A percentile compares a stretch with the other conserved stretches of the same genome.
phyloP scores from a whole-genome alignment of 139 green algal genomes.

The Picochlorum sp. region DNA sequence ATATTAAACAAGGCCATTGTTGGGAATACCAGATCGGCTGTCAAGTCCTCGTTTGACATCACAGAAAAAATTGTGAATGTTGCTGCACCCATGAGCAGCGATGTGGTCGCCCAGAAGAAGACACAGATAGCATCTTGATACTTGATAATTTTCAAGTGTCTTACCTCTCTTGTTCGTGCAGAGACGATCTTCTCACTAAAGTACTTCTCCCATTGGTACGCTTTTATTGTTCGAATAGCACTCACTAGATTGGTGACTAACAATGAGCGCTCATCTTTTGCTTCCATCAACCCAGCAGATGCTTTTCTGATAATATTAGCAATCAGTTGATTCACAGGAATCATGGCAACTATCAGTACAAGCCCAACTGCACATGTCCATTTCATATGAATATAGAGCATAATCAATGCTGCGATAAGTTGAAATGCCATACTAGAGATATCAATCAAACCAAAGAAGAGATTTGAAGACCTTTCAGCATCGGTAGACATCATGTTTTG shows the following conservation, averaged over 20 bases:
- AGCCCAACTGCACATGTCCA: slow-evolving; percentile 75
- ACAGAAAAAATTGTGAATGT: slow-evolving; percentile 50
- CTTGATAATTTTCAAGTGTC: slow-evolving; percentile 57
- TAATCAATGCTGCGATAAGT: slow-evolving; percentile 62
- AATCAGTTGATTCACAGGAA: slow-evolving; percentile 76
- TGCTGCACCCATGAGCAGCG: slow-evolving; percentile 56
- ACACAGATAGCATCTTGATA: slow-evolving; percentile 89
- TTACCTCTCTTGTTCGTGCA: slow-evolving; percentile 40
- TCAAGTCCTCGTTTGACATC: slow-evolving; percentile 16
- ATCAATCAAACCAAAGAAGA: slow-evolving; percentile 69
- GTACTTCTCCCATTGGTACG: slow-evolving; percentile 42
- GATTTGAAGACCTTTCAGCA: slow-evolving; percentile 55
- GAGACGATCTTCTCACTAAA: slow-evolving; percentile 23
- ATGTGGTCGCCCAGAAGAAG: slow-evolving; percentile 79
- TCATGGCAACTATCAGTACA: slow-evolving; percentile 56
- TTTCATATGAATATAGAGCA: slow-evolving; percentile 80
- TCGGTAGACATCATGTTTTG: slow-evolving; percentile 58
- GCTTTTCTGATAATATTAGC: slow-evolving; percentile 50
- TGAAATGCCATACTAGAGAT: slow-evolving; percentile 76
- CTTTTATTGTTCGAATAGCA: slow-evolving; percentile 51
- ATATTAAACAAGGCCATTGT: slow-evolving; percentile 80
- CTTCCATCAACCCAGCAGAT: slow-evolving; percentile 58
- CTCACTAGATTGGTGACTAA: slow-evolving; percentile 46
- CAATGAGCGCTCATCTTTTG: slow-evolving; percentile 55
- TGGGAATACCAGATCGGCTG: slow-evolving; percentile 57